These are phyloP conservation scores for Pythium myriotylum DNA, from an alignment of 352 stramenopile genomes.

Conservation along the genomic window DNA sequence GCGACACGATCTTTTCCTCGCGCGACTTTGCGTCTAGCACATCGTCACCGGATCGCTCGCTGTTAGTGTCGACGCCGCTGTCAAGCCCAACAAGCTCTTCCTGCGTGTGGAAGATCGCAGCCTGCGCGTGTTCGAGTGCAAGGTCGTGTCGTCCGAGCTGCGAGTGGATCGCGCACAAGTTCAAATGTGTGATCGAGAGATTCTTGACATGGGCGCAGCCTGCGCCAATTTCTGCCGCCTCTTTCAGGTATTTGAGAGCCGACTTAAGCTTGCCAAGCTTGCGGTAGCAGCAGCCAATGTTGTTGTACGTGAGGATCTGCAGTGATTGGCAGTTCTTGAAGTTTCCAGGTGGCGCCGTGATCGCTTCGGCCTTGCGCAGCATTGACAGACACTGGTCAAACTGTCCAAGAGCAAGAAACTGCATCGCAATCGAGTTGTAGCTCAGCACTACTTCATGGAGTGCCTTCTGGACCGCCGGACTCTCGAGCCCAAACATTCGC, in stretches of 20 bases:
- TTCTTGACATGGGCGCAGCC: slow-evolving; percentile 64
- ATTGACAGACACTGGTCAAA: slow-evolving; percentile 72
- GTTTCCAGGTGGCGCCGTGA: slow-evolving; percentile 60
- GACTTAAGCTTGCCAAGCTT: slow-evolving; percentile 76
- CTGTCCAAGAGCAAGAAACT: slow-evolving; percentile 51
- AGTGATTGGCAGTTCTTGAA: slow-evolving; percentile 68
- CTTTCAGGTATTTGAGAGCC: slow-evolving; percentile 73
- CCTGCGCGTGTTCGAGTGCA: slow-evolving; percentile 73
- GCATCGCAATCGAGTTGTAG: slow-evolving; percentile 82
- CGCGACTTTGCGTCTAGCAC: slow-evolving; percentile 56
- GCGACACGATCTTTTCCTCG: slow-evolving; percentile 77
- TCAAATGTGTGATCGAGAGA: slow-evolving; percentile 79
- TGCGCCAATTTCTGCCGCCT: slow-evolving; percentile 66
- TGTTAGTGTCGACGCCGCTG: slow-evolving; percentile 11
- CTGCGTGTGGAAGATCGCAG: slow-evolving; percentile 81
- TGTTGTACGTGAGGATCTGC: slow-evolving; percentile 84
- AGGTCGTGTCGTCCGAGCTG: slow-evolving; percentile 73
- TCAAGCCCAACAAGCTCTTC: slow-evolving; percentile 74
- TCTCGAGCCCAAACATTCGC: slow-evolving; percentile 73
- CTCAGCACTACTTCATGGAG: slow-evolving; percentile 70
- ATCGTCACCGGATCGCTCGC: slow-evolving; percentile 16
- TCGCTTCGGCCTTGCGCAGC: slow-evolving; percentile 72
- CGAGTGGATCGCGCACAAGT: slow-evolving; percentile 81
- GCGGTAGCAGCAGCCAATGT: slow-evolving; percentile 81
- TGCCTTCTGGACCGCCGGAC: slow-evolving; percentile 50